Base-by-base conservation (phyloP, 192 early-diverging fungal genomes). In the Linderina pennispora region DNA sequence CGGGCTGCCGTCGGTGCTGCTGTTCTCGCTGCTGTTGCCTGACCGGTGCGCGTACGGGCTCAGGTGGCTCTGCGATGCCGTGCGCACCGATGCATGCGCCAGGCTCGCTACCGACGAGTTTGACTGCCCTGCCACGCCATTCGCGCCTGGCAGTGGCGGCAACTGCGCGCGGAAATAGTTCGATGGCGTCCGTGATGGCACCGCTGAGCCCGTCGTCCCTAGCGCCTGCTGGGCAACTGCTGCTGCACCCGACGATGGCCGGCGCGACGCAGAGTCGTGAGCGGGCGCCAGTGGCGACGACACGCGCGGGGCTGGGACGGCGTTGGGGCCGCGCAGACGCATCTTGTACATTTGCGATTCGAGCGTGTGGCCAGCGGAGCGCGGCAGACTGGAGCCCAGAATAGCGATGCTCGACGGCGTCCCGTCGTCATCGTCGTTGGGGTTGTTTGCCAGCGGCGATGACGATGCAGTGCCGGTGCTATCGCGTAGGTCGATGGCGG, bases 151-250 rank as follows among this genome's bases (percentile, higher is more conserved):
- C 18, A 74, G 60, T 24, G 71, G 65, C 8, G 71, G 63, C 41
- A 68, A 55, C 39, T 59, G 48, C 1, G 55, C 60, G 23, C 71
- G 65, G 48, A 74, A 68, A 45, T 68, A 65, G 65, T 68, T 74
- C 19, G 58, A 58, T 3, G 71, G 65, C 18, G 60, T 67, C 41
- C 53, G 58, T 6, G 55, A 45, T 15, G 67, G 61, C 26, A 9
- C 40, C 50, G 24, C 23, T 36, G 26, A 31, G 3, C 8, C 13
- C 13, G 45, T 26, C 48, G 44, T 41, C 22, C n/a, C 43, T 33
- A 44, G 36, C 17, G 60, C 54, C 37, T 58, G 55, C 55, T 40
- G 52, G 3, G 58, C 65, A 14, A 55, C 43, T 14, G 41, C 44
- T 10, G 43, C 22, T 38, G 36, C 19, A 8, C 15, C 19, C 8